Evolutionary conservation across 805 yeast genomes (phyloP).

Genomic region (Wickerhamomyces ciferrii): DNA sequence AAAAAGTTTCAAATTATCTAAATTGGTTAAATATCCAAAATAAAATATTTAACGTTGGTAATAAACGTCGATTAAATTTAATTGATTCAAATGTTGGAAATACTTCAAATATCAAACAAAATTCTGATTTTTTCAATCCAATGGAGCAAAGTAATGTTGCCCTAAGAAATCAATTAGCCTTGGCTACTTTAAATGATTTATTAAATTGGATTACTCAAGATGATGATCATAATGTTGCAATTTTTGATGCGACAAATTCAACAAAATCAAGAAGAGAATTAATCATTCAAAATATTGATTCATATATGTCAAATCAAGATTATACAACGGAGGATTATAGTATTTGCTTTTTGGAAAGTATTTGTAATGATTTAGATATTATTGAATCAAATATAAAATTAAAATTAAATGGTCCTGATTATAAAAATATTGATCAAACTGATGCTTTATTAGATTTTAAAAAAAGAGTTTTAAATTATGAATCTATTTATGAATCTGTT

Average conservation of each 20-base stretch:
- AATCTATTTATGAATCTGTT: slow-evolving; percentile 46
- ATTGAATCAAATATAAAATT: slow-evolving; percentile 25
- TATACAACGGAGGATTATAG: slow-evolving; percentile 23
- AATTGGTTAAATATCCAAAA: slow-evolving; percentile 64
- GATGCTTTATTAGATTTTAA: slow-evolving; percentile 29
- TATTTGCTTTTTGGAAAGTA: slow-evolving; percentile 34
- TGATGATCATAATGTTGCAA: slow-evolving; percentile 35
- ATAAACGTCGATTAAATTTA: slow-evolving; percentile 41
- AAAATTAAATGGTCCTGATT: slow-evolving; percentile 29
- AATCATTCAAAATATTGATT: slow-evolving; percentile 31
- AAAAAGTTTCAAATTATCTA: slow-evolving; percentile 54
- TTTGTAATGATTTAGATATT: slow-evolving; percentile 22
- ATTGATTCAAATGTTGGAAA: neutral
- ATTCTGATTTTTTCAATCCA: slow-evolving; percentile 34
- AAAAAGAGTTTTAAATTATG: slow-evolving; percentile 46
- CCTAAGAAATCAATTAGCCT: slow-evolving; percentile 39
- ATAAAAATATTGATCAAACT: slow-evolving; percentile 13
- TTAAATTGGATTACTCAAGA: slow-evolving; percentile 25
- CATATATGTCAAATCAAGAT: slow-evolving; percentile 31
- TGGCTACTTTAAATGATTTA: slow-evolving; percentile 37
- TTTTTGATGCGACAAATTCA: slow-evolving; percentile 49
- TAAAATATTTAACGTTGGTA: slow-evolving; percentile 65
- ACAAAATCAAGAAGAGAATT: slow-evolving; percentile 36
- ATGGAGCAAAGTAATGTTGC: slow-evolving; percentile 27
- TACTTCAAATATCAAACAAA: slow-evolving; percentile 1